Conservation (phyloP, 352 stramenopile genomes). For the Pythium phragmiticola region DNA sequence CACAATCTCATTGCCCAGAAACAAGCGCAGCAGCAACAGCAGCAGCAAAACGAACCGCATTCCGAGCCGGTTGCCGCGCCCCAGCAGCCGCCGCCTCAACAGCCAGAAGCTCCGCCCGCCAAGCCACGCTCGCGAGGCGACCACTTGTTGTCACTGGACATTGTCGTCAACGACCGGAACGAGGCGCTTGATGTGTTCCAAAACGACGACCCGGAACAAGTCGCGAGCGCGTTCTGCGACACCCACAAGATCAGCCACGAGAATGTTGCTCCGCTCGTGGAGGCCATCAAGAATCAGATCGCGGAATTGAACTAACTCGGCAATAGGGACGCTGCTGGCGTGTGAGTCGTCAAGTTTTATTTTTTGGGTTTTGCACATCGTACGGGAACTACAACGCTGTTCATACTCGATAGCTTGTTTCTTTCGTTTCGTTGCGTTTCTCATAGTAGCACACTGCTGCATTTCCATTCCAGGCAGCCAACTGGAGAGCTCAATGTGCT, state of each 20-base stretch:
- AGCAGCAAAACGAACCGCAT: slow-evolving; percentile 23
- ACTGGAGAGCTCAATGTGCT: too few relatives aligned
- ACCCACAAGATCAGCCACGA: slow-evolving; percentile 47
- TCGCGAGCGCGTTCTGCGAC: slow-evolving; percentile 59
- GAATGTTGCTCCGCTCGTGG: slow-evolving; percentile 58
- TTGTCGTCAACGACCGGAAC: slow-evolving; percentile 54
- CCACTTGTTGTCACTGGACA: slow-evolving; percentile 68
- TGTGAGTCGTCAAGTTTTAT: neutral
- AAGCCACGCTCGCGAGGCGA: slow-evolving; percentile 26
- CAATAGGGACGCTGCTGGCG: too few relatives aligned
- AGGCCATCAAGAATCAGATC: slow-evolving; percentile 50
- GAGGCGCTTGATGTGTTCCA: slow-evolving; percentile 46
- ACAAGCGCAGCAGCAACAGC: slow-evolving; percentile 25
- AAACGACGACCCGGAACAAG: slow-evolving; percentile 46
- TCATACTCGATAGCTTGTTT: neutral
- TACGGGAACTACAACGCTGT: neutral
- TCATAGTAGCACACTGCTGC: too few relatives aligned
- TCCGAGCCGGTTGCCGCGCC: slow-evolving; percentile 1
- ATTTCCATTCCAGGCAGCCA: too few relatives aligned
- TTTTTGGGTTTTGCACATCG: neutral
- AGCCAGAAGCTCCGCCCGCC: slow-evolving; percentile 9
- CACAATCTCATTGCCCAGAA: slow-evolving; percentile 29
- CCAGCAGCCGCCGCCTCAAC: slow-evolving; percentile 3
- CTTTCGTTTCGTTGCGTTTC: neutral
- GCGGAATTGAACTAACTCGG: slow-evolving; percentile 14